Conservation (phyloP, 352 stramenopile species). For the Globisporangium yorkense region DNA sequence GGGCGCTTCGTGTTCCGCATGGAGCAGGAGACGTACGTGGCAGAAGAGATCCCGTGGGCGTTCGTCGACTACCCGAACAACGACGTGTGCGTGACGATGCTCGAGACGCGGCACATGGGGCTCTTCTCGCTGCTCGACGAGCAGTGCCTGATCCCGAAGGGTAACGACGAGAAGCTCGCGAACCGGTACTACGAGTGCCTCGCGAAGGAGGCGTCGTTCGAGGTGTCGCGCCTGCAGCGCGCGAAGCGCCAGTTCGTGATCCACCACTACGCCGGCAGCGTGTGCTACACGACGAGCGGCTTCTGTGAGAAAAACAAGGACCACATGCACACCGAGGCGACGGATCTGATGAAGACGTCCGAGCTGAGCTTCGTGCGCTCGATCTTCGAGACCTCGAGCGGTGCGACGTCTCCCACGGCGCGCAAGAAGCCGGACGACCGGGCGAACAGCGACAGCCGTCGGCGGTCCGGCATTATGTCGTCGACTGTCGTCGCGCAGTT, state of each 20-base stretch:
- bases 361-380: constrained; percentile 55
- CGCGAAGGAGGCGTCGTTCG: constrained; percentile 59
- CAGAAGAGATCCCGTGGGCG: constrained; percentile 80
- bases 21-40: constrained; percentile 81
- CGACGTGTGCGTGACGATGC: constrained; percentile 65
- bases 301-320: constrained; percentile 92
- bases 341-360: constrained; percentile 68
- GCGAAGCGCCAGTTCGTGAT: constrained; percentile 82
- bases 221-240: constrained; percentile 66
- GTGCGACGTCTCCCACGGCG: constrained; percentile 13
- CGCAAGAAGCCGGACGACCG: constrained; percentile 13
- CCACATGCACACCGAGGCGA: constrained; percentile 75
- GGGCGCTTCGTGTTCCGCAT: constrained; percentile 78
- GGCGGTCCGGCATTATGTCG: constrained; percentile 74
- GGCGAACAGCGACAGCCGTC: constrained; percentile 28
- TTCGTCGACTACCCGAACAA: constrained; percentile 89
- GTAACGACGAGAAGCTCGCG: constrained; percentile 78
- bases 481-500: constrained; percentile 91
- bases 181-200: constrained; percentile 80
- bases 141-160: constrained; percentile 77
- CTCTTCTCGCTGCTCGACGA: constrained; percentile 84
- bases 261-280: constrained; percentile 80
- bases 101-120: constrained; percentile 70
- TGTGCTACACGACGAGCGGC: constrained; percentile 73
- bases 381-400: constrained; percentile 52